Conservation (phyloP, 176 grass and related monocot genomes). For the Melocanna baccifera region DNA sequence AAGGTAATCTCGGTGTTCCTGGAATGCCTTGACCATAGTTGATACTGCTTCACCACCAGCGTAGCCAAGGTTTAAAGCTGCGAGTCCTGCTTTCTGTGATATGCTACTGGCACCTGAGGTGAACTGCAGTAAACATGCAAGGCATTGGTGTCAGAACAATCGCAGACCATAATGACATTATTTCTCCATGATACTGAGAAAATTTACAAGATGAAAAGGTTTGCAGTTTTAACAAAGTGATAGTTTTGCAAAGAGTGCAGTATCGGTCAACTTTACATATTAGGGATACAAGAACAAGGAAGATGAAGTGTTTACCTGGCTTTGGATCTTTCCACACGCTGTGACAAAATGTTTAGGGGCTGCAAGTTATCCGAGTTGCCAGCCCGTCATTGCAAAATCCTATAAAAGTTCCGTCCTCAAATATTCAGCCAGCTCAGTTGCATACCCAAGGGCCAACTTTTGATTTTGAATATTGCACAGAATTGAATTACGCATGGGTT, state of each 20-base stretch:
- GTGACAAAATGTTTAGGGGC: slow-evolving; percentile 64
- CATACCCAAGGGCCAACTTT: slow-evolving; percentile 3
- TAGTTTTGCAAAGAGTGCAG: neutral
- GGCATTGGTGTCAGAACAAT: neutral
- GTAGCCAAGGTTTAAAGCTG: slow-evolving; percentile 79
- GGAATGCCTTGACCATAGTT: slow-evolving; percentile 83
- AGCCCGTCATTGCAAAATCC: slow-evolving; percentile 73
- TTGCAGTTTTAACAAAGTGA: neutral
- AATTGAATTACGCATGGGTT: neutral
- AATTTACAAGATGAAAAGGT: neutral
- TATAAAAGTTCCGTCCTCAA: slow-evolving; percentile 22
- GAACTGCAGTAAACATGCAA: slow-evolving; percentile 38
- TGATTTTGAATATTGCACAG: neutral
- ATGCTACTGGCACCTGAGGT: slow-evolving; percentile 88
- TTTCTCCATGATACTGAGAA: neutral
- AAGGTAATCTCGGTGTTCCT: slow-evolving; percentile 68
- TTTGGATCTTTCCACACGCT: slow-evolving; percentile 70
- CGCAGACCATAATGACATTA: neutral
- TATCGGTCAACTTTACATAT: neutral
- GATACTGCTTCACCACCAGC: slow-evolving; percentile 78
- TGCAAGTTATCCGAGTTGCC: slow-evolving; percentile 70
- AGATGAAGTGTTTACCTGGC: slow-evolving; percentile 43
- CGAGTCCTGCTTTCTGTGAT: slow-evolving; percentile 84
- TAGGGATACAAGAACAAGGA: neutral
- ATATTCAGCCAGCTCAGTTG: neutral